Percentiles rank a stretch among this genome's conserved stretches.
Evolutionary conservation across 306 rosid species (phyloP).

Genomic region (Quercus wislizeni): DNA sequence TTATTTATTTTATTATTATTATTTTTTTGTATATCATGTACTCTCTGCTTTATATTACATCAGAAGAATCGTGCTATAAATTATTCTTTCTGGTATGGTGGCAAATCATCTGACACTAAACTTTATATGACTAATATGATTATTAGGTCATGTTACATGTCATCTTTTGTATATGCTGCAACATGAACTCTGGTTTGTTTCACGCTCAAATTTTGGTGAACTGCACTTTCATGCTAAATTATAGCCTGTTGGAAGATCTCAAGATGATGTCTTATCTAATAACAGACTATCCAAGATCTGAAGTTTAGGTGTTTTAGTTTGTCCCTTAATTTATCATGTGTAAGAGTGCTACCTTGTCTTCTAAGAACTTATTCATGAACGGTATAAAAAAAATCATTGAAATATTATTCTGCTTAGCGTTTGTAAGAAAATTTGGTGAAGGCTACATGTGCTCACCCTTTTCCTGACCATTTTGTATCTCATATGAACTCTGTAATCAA

Average conservation of each 20-base stretch:
- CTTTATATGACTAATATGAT: background rate
- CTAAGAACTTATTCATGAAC: background rate
- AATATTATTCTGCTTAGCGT: background rate
- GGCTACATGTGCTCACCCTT: background rate
- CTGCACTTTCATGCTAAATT: background rate
- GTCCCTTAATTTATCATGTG: background rate
- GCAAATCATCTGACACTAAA: no score
- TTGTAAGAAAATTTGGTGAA: background rate
- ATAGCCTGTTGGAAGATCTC: background rate
- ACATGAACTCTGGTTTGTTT: background rate
- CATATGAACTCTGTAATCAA: background rate
- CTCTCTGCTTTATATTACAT: background rate
- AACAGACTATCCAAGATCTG: background rate
- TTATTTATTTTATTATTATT: background rate
- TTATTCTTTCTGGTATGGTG: no score
- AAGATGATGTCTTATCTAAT: no score
- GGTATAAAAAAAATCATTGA: background rate
- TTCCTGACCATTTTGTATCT: background rate
- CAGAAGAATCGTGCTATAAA: background rate
- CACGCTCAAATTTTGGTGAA: background rate
- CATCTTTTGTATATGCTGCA: background rate
- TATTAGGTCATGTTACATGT: background rate
- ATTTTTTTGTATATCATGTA: background rate
- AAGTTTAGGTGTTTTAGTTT: background rate
- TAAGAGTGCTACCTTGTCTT: background rate